Evolutionary conservation across 2,329 filamentous ascomycete genomes (phyloP).

Genomic region (Metarhizium brunneum): DNA sequence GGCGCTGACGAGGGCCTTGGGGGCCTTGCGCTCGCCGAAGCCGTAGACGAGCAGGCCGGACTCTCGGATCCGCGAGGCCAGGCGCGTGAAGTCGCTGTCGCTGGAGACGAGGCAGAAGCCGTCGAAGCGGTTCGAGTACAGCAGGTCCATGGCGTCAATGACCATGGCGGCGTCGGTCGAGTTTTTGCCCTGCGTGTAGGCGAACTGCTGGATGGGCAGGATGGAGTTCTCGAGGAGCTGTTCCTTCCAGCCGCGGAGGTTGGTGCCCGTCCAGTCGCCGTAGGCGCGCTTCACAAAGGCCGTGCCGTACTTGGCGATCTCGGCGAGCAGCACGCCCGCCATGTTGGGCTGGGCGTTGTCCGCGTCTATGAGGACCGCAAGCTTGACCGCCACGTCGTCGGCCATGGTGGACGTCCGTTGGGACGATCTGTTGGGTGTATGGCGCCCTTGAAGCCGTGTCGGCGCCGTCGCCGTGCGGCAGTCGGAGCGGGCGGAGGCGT

Average conservation of each 20-base stretch:
- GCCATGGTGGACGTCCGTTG: not conserved
- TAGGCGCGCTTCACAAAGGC: constrained; percentile 22
- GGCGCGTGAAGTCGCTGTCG: constrained; percentile 26
- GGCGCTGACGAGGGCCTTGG: constrained; percentile 20
- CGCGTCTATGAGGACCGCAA: constrained; percentile 24
- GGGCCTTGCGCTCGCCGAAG: constrained; percentile 23
- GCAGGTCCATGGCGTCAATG: constrained; percentile 28
- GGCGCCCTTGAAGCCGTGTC: too few relatives aligned
- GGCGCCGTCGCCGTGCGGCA: too few relatives aligned
- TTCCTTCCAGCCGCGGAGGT: constrained; percentile 20
- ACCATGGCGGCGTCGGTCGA: constrained; percentile 25
- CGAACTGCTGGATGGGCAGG: constrained; percentile 26
- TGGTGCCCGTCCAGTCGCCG: constrained; percentile 23
- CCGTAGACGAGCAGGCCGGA: constrained; percentile 23
- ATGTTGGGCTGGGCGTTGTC: constrained; percentile 19
- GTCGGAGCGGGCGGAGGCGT: too few relatives aligned
- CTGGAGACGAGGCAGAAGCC: constrained; percentile 25
- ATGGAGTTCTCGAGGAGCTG: constrained; percentile 22
- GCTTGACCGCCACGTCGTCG: constrained; percentile 8
- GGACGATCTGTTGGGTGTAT: too few relatives aligned
- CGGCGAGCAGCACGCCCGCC: constrained; percentile 15
- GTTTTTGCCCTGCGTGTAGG: constrained; percentile 26
- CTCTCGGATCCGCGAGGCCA: constrained; percentile 24
- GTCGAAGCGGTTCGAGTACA: constrained; percentile 21
- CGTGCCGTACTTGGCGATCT: constrained; percentile 24